phyloP scores from a whole-genome alignment of 164 flowering plant genomes.

The Chimonanthus salicifolius region DNA sequence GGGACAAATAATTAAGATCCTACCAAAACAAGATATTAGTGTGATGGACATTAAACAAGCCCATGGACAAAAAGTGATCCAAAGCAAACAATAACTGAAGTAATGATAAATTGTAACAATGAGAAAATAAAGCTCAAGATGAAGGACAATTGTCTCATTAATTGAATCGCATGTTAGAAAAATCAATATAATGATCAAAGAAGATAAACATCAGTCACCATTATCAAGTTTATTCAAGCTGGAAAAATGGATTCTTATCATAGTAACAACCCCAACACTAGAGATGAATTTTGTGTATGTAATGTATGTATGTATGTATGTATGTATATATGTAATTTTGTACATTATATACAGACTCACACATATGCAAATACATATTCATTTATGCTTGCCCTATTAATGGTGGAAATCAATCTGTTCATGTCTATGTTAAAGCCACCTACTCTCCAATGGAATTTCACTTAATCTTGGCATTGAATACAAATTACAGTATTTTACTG shows the following conservation, averaged over 20 bases:
- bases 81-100: not conserved
- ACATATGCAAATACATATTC: not conserved
- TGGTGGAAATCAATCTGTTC: not conserved
- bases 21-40: not conserved
- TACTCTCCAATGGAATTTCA: not conserved
- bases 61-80: not conserved
- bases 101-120: not conserved
- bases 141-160: not conserved
- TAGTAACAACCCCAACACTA: too few relatives aligned
- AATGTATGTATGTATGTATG: too few relatives aligned
- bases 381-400: not conserved
- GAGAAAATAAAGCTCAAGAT: not conserved
- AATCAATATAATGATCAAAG: too few relatives aligned
- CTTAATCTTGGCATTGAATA: not conserved
- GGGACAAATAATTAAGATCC: not conserved
- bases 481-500: slow-evolving; percentile 1
- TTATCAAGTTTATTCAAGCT: too few relatives aligned
- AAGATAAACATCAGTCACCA: too few relatives aligned
- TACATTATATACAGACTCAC: too few relatives aligned
- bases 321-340: too few relatives aligned
- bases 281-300: too few relatives aligned
- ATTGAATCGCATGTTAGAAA: too few relatives aligned
- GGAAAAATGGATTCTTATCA: too few relatives aligned
- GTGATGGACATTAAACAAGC: not conserved
- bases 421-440: not conserved